Percentiles rank a stretch among this genome's conserved stretches.
Conservation (phyloP, 441 rosid species). For the Gossypium trilobum region DNA sequence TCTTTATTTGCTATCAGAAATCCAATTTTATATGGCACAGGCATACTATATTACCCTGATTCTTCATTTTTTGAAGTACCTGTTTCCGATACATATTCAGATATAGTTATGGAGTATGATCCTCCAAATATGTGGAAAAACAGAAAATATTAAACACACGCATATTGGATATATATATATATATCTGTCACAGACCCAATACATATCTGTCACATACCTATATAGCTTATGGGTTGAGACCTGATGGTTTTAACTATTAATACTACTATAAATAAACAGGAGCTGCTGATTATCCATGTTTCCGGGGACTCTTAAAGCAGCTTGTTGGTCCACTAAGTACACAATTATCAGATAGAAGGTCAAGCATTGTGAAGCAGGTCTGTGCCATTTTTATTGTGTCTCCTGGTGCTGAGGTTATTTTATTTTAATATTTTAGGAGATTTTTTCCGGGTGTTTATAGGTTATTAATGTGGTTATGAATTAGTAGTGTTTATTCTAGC, state of each 20-base stretch:
- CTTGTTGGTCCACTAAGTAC: conserved; percentile 75
- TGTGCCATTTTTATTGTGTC: conserved; percentile 16
- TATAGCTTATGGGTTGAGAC: background rate
- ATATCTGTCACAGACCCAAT: too few species aligned
- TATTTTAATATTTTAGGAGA: background rate
- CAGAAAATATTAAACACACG: background rate
- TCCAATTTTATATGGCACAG: background rate
- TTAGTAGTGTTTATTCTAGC: background rate
- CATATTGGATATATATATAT: background rate
- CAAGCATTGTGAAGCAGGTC: conserved; percentile 97
- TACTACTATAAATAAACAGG: conserved; percentile 33
- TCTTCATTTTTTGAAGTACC: background rate
- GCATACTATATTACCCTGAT: background rate
- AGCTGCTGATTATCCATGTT: conserved; percentile 72
- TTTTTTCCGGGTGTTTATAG: background rate
- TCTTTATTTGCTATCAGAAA: background rate
- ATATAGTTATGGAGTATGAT: background rate
- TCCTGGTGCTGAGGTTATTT: background rate
- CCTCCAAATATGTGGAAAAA: background rate
- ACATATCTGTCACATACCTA: background rate
- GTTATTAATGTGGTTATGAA: background rate
- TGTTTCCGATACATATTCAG: background rate
- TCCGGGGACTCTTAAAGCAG: conserved; percentile 88
- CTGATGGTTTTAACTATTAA: background rate
- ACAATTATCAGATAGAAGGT: conserved; percentile 92